These are phyloP conservation scores for Rhizoclosmatium sp. DNA, from an alignment of 192 early-diverging fungal genomes.

Conservation along the genomic window DNA sequence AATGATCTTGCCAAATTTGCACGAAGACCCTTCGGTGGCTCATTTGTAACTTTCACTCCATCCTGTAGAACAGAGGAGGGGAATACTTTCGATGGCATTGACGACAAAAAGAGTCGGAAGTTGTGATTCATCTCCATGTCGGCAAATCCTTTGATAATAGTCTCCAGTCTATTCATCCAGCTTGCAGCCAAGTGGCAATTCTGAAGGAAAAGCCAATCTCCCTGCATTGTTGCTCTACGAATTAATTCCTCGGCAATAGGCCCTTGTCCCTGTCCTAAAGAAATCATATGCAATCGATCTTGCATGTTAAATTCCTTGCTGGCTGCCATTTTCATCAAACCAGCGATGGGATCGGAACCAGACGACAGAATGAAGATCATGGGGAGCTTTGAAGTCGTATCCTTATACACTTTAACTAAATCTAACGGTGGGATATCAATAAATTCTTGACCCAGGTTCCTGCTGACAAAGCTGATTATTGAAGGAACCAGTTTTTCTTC, in stretches of 20 bases:
- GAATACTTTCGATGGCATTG: constrained; percentile 71
- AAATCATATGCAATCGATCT: constrained; percentile 70
- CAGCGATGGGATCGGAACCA: constrained; percentile 67
- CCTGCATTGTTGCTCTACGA: constrained; percentile 48
- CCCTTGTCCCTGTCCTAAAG: constrained; percentile 67
- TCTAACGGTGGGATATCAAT: constrained; percentile 68
- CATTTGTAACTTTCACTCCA: constrained; percentile 67
- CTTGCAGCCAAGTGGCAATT: constrained; percentile 72
- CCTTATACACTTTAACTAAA: constrained; percentile 63
- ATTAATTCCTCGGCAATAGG: constrained; percentile 70
- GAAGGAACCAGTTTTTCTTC: constrained; percentile 65
- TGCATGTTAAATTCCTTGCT: constrained; percentile 65
- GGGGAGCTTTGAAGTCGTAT: constrained; percentile 55
- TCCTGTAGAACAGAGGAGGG: constrained; percentile 67
- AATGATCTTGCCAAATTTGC: constrained; percentile 68
- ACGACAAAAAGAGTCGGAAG: constrained; percentile 67
- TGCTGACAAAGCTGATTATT: constrained; percentile 61
- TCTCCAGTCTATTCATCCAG: constrained; percentile 65
- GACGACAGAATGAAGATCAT: constrained; percentile 72
- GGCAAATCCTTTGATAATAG: constrained; percentile 62
- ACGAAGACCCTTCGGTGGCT: constrained; percentile 68
- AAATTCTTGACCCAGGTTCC: constrained; percentile 61
- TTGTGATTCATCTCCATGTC: constrained; percentile 60
- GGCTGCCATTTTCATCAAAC: constrained; percentile 62
- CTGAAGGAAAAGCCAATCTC: constrained; percentile 72